phyloP scores from a whole-genome alignment of 208 protist species.

The Novymonas esmeraldas region DNA sequence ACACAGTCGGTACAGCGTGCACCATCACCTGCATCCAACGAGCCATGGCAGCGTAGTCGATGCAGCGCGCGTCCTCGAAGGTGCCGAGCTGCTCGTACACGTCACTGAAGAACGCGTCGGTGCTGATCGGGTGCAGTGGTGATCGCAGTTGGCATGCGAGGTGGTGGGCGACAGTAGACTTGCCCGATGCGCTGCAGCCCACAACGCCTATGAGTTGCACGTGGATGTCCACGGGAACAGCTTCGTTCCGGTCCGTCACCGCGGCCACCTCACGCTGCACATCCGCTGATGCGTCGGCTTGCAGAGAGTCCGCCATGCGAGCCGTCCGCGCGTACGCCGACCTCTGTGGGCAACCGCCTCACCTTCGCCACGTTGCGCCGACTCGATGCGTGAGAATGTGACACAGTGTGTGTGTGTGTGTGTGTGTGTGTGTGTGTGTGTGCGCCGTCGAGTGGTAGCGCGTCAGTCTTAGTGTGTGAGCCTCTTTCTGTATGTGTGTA shows the following conservation, averaged over 20 bases:
- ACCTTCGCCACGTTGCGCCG: no score
- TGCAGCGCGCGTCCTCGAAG: constrained; percentile 63
- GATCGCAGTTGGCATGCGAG: constrained; percentile 41
- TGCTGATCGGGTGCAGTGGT: constrained; percentile 51
- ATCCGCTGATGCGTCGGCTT: neutral
- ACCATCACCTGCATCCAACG: constrained; percentile 24
- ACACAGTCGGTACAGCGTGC: neutral
- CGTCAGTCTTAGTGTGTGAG: no score
- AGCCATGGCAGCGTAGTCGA: constrained; percentile 28
- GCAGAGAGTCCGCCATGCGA: neutral
- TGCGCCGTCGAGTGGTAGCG: neutral
- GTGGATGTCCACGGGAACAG: neutral
- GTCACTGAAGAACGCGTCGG: constrained; percentile 51
- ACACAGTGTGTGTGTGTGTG: no score
- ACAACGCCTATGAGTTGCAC: constrained; percentile 40
- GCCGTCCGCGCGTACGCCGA: neutral
- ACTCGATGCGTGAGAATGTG: no score
- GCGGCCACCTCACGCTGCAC: neutral
- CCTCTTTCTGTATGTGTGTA: no score
- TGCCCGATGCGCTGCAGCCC: constrained; percentile 66
- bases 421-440: neutral
- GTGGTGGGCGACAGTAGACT: constrained; percentile 44
- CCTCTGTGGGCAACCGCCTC: neutral
- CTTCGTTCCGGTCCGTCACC: neutral
- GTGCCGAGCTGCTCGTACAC: constrained; percentile 41